Evolutionary conservation across 176 grass and related monocot genomes (phyloP).

Genomic region (Dendrocalamus sinicus): DNA sequence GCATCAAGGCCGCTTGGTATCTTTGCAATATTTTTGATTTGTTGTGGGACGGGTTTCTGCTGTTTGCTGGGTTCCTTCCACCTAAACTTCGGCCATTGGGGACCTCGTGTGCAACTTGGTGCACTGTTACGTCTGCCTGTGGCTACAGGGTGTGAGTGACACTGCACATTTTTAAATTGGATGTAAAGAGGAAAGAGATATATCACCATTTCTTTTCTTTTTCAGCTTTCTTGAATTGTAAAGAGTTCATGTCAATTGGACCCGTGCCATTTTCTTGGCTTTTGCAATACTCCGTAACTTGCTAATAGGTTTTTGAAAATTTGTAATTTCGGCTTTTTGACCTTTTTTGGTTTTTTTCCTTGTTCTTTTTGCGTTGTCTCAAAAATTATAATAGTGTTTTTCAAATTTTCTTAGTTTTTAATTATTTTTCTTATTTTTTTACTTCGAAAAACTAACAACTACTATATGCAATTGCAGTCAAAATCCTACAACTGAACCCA

Average conservation of each 20-base stretch:
- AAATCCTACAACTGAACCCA: too few species aligned
- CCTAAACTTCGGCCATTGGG: conserved; percentile 17
- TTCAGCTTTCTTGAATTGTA: conserved; percentile 7
- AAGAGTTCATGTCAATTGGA: conserved; percentile 1
- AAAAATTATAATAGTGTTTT: too few species aligned
- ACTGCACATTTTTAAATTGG: background rate
- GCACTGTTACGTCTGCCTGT: conserved; percentile 44
- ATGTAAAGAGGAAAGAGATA: background rate
- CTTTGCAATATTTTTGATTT: conserved; percentile 36
- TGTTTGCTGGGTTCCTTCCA: conserved; percentile 49
- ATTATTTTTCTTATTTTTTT: too few species aligned
- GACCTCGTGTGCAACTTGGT: conserved; percentile 31
- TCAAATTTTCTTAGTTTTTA: too few species aligned
- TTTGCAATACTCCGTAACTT: background rate
- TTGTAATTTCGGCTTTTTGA: background rate
- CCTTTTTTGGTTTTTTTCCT: too few species aligned
- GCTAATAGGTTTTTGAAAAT: background rate
- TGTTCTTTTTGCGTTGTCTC: too few species aligned
- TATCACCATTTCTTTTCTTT: background rate
- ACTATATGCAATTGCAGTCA: too few species aligned
- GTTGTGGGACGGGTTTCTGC: conserved; percentile 24
- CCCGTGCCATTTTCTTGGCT: background rate
- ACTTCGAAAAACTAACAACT: too few species aligned
- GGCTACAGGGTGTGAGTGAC: conserved; percentile 17
- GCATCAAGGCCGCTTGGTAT: conserved; percentile 31